Evolutionary conservation across 2,329 filamentous ascomycete genomes (phyloP).

Genomic region (Sporothrix luriei): DNA sequence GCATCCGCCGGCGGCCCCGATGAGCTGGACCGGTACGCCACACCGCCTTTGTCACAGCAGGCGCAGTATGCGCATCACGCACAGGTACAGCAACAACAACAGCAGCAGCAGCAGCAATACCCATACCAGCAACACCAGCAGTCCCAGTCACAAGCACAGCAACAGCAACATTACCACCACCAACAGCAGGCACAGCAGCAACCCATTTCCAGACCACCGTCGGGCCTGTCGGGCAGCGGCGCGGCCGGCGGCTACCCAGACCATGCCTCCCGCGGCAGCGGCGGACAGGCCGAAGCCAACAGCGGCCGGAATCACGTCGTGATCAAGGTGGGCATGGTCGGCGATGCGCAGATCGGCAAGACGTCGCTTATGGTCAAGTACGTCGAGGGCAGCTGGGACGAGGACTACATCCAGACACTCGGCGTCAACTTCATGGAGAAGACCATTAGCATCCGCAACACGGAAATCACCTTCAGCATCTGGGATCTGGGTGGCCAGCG

Average conservation of each 20-base stretch:
- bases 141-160: slow-evolving; percentile 32
- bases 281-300: slow-evolving; percentile 42
- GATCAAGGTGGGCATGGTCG: slow-evolving; percentile 99
- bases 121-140: slow-evolving; percentile 30
- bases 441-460: slow-evolving; percentile 98
- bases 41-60: slow-evolving; percentile 32
- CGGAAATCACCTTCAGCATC: slow-evolving; percentile 98
- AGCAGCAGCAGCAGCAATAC: slow-evolving; percentile 30
- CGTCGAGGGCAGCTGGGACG: slow-evolving; percentile 98
- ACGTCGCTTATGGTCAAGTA: slow-evolving; percentile 99
- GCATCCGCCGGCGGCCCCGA: slow-evolving; percentile 38
- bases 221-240: slow-evolving; percentile 54
- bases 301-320: slow-evolving; percentile 75
- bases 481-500: slow-evolving; percentile 98
- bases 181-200: slow-evolving; percentile 51
- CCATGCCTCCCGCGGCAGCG: slow-evolving; percentile 48
- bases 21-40: slow-evolving; percentile 39
- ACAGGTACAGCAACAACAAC: slow-evolving; percentile 25
- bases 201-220: slow-evolving; percentile 57
- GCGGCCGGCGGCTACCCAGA: slow-evolving; percentile 48
- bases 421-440: slow-evolving; percentile 99
- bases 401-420: slow-evolving; percentile 98
- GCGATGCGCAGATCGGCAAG: slow-evolving; percentile 98
- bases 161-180: slow-evolving; percentile 28
- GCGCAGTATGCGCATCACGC: slow-evolving; percentile 34